Evolutionary conservation across 2,329 filamentous ascomycete species (phyloP).

Genomic region (Diaporthe sp.): DNA sequence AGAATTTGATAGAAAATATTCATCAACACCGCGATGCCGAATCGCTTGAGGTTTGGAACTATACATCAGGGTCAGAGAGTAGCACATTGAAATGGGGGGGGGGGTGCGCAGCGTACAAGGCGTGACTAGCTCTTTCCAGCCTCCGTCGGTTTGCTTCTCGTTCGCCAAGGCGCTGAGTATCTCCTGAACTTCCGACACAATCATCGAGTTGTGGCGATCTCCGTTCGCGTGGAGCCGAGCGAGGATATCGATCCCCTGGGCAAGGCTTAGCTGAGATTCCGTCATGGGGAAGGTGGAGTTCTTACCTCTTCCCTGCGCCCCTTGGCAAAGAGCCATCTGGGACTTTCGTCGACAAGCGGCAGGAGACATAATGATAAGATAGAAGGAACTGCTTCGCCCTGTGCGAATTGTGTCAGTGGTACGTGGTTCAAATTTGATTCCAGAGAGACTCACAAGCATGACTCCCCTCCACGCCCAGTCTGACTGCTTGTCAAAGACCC

Average conservation of each 20-base stretch:
- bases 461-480: slow-evolving; percentile 15
- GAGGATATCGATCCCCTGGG: not conserved
- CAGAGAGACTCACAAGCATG: not conserved
- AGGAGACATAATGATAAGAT: slow-evolving; percentile 2
- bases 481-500: not conserved
- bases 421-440: too few relatives aligned
- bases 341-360: slow-evolving; percentile 9
- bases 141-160: slow-evolving; percentile 2
- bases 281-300: not conserved
- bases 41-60: not conserved
- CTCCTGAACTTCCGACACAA: not conserved
- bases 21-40: not conserved
- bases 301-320: slow-evolving; percentile 4
- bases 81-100: not conserved
- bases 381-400: slow-evolving; percentile 1
- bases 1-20: slow-evolving; percentile 8
- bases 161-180: not conserved
- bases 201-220: not conserved
- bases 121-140: slow-evolving; percentile 6
- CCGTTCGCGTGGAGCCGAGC: not conserved
- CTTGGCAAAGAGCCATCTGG: slow-evolving; percentile 11
- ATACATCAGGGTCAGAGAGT: not conserved
- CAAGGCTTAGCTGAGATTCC: not conserved
- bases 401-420: not conserved
- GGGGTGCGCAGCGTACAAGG: not conserved